Evolutionary conservation across 2,329 filamentous ascomycete species (phyloP), one percentile per base, ranked within the genome.

Genomic region (Aaosphaeria pasadenensis): DNA sequence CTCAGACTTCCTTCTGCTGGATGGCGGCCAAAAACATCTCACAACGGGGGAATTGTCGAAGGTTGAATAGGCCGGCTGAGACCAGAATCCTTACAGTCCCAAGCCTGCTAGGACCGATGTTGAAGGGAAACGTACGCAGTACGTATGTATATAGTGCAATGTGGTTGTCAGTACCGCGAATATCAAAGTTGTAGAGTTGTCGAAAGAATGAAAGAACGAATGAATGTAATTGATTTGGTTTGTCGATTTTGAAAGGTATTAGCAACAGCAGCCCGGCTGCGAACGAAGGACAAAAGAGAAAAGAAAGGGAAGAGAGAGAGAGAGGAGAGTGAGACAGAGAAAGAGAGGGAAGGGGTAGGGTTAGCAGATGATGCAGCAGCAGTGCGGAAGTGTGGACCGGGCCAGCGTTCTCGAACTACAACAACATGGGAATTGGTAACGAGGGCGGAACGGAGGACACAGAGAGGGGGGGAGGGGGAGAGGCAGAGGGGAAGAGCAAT

Each of bases 181-280:
- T 24, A 24, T 24, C 17, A 24, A 24, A 24, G 17, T 24, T 24
- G 3, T 24, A 24, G 17, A 24, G 17, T 24, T 2, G 17, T 24
- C 17, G 17, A 47, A 50, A 44, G 44, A 51, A 48, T 54, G 49
- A 64, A 64, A 32, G 61, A 67, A 59, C 59, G 60, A 57, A 58
- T 54, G 55, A 17, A 24, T 24, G 17, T 24, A 24, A 24, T 24
- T 24, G 17, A 24, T 24, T 24, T 24, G 17, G 17, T 24, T 24
- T 24, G 17, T 24, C 17, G 17, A 24, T 24, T 24, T 24, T 2
- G 17, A 24, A 24, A 57, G 59, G 53, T 53, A 66, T 64, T 68
- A 68, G 58, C 54, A 66, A 64, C 47, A 57, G 58, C 62, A 68
- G 65, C 55, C 65, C 58, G 63, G 64, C 64, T 67, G 66, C 66